phyloP scores from a whole-genome alignment of 352 stramenopile genomes.

The Pythium biforme region DNA sequence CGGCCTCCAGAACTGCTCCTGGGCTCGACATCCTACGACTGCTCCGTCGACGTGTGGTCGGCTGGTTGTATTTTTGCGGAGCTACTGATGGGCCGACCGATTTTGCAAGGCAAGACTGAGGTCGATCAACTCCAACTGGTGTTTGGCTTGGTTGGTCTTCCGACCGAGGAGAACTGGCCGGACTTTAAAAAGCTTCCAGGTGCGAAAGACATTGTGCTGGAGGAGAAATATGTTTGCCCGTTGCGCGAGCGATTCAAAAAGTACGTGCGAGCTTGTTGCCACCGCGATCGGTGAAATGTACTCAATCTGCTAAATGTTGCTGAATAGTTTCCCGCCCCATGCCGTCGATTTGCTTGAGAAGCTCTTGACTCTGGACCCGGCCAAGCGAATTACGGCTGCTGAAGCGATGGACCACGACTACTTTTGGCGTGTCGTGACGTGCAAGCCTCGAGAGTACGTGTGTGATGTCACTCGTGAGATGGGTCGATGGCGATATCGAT shows the following conservation, averaged over 20 bases:
- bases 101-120: slow-evolving; percentile 80
- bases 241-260: slow-evolving; percentile 80
- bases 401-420: slow-evolving; percentile 97
- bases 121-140: slow-evolving; percentile 84
- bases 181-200: slow-evolving; percentile 74
- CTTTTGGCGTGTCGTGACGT: slow-evolving; percentile 91
- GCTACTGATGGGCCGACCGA: slow-evolving; percentile 73
- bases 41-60: slow-evolving; percentile 94
- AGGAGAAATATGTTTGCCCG: slow-evolving; percentile 77
- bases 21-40: slow-evolving; percentile 90
- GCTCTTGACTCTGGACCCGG: slow-evolving; percentile 94
- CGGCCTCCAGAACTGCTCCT: slow-evolving; percentile 92
- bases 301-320: not conserved
- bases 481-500: not conserved
- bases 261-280: slow-evolving; percentile 29
- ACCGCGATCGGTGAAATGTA: not conserved
- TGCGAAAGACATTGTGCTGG: slow-evolving; percentile 60
- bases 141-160: slow-evolving; percentile 73
- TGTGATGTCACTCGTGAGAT: no score
- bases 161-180: slow-evolving; percentile 80
- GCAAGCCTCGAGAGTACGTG: slow-evolving; percentile 79
- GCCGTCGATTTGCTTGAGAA: slow-evolving; percentile 92
- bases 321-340: slow-evolving; percentile 60
- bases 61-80: slow-evolving; percentile 89
- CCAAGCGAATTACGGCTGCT: slow-evolving; percentile 91